These are phyloP conservation scores for Mortierella sp. DNA, from an alignment of 371 early-diverging fungal genomes.

Conservation along the genomic window DNA sequence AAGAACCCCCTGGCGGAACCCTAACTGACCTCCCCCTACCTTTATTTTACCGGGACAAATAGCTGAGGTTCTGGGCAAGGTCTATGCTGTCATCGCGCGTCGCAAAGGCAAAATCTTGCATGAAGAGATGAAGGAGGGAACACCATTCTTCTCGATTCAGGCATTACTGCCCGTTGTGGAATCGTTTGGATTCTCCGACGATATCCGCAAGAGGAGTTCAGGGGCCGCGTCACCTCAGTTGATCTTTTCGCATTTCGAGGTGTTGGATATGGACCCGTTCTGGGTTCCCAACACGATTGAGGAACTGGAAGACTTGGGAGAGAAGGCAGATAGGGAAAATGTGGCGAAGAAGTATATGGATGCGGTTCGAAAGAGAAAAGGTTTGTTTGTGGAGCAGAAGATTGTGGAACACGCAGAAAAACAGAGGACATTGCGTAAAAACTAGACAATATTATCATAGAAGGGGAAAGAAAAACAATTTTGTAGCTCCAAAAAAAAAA, in stretches of 20 bases:
- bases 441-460: slow-evolving; percentile 12
- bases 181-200: slow-evolving; percentile 99
- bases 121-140: slow-evolving; percentile 97
- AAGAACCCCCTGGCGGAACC: neutral
- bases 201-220: slow-evolving; percentile 93
- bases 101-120: slow-evolving; percentile 90
- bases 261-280: slow-evolving; percentile 95
- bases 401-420: slow-evolving; percentile 95
- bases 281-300: slow-evolving; percentile 98
- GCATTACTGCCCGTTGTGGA: slow-evolving; percentile 97
- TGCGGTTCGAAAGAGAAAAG: slow-evolving; percentile 94
- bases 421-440: slow-evolving; percentile 87
- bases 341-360: slow-evolving; percentile 97
- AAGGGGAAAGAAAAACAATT: neutral
- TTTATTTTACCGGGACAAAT: neutral
- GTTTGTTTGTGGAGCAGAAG: slow-evolving; percentile 91
- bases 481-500: neutral
- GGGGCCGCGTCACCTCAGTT: slow-evolving; percentile 97
- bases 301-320: slow-evolving; percentile 97
- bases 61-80: slow-evolving; percentile 95
- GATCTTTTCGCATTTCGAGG: slow-evolving; percentile 86
- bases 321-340: slow-evolving; percentile 96
- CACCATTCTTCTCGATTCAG: slow-evolving; percentile 93
- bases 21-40: too few species aligned
- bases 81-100: slow-evolving; percentile 92